Base-by-base conservation (phyloP, 1,284 basidiomycete genomes). In the Waitea zeae region DNA sequence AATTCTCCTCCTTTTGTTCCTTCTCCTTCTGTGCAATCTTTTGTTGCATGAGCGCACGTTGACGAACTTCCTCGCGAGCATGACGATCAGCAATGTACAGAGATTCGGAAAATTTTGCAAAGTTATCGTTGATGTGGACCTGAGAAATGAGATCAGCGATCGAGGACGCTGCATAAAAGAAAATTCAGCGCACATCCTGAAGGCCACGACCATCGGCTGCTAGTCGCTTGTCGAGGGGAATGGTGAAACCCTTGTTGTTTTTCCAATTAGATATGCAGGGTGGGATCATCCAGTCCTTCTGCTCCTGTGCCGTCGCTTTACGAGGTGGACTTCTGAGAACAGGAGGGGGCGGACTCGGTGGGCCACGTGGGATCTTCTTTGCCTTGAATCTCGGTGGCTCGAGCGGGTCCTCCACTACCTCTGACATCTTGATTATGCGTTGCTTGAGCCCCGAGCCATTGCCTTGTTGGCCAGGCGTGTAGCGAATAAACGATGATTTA, bases 201-300 rank as follows among this genome's bases (percentile, higher is more conserved):
- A 99, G 64, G 36, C 93, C 92, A 45, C 93, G 75, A 12, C 93
- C 95, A 54, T 98, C 93, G 9, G 95, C 93, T 14, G 95, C 95
- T 33, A 99, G 65, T 46, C 95, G 87, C 61, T 99, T 98, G 56
- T 98, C 95, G 17, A 98, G 68, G 18, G 95, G 92, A 46, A 98
- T 97, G 4, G 93, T 98, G 58, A 93, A 98, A 68, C 95, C 95
- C 59, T 97, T 97, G 75, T 98, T 97, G 65, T 99, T 99, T 66
- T 99, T 99, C 95, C 95, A 99, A 59, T 98, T 99, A 20, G 90
- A 96, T 42, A 99, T 96, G 56, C 90, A 97, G 12, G 95, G 95
- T 3, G 95, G 95, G 37, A 99, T 97, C 90, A 96, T 96, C 95
- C 95, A 97, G 49, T 97, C 93, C 57, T 97, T 97, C 58, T 97